Conservation (phyloP, 495 filamentous ascomycete species). For the Articulospora tetracladia region DNA sequence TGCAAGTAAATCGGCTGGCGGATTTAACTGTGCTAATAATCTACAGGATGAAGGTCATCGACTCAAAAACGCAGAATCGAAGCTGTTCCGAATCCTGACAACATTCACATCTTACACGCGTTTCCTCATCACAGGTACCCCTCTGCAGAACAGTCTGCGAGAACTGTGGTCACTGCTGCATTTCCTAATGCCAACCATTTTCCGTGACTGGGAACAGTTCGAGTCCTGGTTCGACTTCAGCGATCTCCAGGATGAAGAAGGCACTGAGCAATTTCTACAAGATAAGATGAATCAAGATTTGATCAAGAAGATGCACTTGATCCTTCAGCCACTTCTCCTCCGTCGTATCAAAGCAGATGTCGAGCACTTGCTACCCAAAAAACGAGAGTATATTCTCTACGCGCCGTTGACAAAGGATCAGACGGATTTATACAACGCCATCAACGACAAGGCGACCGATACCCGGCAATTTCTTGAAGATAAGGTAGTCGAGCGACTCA, state of each 20-base stretch:
- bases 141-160: conserved; percentile 90
- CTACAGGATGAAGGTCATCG: conserved; percentile 87
- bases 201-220: conserved; percentile 83
- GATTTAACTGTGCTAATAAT: conserved; percentile 3
- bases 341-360: conserved; percentile 91
- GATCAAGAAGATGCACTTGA: conserved; percentile 84
- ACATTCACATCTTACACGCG: conserved; percentile 85
- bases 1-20: conserved; percentile 40
- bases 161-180: conserved; percentile 95
- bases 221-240: conserved; percentile 97
- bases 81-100: conserved; percentile 81
- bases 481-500: conserved; percentile 73
- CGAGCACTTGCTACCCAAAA: conserved; percentile 83
- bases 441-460: conserved; percentile 65
- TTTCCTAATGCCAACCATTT: conserved; percentile 89
- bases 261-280: conserved; percentile 65
- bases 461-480: conserved; percentile 78
- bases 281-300: conserved; percentile 79
- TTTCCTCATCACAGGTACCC: conserved; percentile 91
- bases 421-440: conserved; percentile 84
- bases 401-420: conserved; percentile 86
- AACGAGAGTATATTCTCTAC: conserved; percentile 92
- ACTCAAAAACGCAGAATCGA: conserved; percentile 94
- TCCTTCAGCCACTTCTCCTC: conserved; percentile 87
- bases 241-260: conserved; percentile 70